A percentile compares a stretch with the other conserved stretches of the same genome.
phyloP scores from a whole-genome alignment of 768 basidiomycete species.

The Russula emetica region DNA sequence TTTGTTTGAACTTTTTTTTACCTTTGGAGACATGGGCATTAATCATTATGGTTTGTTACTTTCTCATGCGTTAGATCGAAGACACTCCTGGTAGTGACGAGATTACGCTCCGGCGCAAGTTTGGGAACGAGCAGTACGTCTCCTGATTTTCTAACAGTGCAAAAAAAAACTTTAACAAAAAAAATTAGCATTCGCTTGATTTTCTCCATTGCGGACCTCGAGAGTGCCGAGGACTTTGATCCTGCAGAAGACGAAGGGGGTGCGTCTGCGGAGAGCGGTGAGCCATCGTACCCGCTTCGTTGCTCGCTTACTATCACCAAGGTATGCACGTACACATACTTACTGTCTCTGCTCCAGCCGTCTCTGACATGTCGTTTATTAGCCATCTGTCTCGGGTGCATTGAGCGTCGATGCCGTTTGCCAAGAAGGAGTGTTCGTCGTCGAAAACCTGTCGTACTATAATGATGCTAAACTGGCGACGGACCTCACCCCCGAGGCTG shows the following conservation, averaged over 20 bases:
- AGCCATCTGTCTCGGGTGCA: conserved; percentile 57
- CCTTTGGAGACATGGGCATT: background rate
- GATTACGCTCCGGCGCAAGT: conserved; percentile 72
- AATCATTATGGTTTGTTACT: background rate
- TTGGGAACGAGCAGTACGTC: conserved; percentile 85
- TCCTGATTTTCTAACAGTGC: background rate
- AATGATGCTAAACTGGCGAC: conserved; percentile 64
- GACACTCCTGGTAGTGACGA: conserved; percentile 75
- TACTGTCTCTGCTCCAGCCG: conserved; percentile 1
- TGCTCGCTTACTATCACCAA: conserved; percentile 83
- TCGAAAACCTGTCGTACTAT: conserved; percentile 90
- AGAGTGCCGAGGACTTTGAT: conserved; percentile 42
- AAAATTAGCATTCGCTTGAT: conserved; percentile 84
- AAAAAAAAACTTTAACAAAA: too few relatives aligned
- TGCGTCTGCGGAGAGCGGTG: conserved; percentile 36
- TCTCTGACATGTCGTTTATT: conserved; percentile 4
- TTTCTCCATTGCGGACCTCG: conserved; percentile 90
- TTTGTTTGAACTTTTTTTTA: too few relatives aligned
- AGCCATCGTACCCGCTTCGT: conserved; percentile 62
- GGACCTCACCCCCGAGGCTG: conserved; percentile 79
- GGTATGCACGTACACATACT: conserved; percentile 37
- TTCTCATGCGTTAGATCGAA: conserved; percentile 47
- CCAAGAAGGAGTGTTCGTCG: conserved; percentile 75
- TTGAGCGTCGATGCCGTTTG: conserved; percentile 73
- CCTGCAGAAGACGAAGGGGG: conserved; percentile 42